Conservation (phyloP, 768 basidiomycete genomes). For the Xerocomellus dryophilus region DNA sequence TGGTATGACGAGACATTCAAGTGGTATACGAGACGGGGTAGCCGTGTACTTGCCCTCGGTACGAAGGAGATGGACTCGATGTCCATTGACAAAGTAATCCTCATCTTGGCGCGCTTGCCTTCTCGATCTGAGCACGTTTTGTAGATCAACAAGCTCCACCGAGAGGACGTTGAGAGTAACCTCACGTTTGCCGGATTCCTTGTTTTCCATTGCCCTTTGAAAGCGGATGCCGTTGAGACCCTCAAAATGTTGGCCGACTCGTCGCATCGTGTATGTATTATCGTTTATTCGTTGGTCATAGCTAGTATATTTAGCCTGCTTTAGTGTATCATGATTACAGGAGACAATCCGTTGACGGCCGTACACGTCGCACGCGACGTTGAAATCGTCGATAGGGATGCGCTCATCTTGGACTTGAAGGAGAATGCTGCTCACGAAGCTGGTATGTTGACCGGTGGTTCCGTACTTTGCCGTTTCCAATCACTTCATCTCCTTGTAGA, state of each 20-base stretch:
- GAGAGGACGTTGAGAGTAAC: constrained; percentile 75
- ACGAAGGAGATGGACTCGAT: constrained; percentile 78
- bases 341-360: constrained; percentile 96
- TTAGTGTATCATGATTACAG: constrained; percentile 98
- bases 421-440: constrained; percentile 71
- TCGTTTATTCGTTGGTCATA: background rate
- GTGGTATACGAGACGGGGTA: constrained; percentile 89
- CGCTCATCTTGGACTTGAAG: constrained; percentile 84
- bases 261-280: constrained; percentile 80
- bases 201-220: constrained; percentile 98
- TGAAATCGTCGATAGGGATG: constrained; percentile 95
- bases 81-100: constrained; percentile 61
- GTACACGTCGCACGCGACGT: constrained; percentile 95
- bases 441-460: constrained; percentile 45
- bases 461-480: background rate
- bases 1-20: constrained; percentile 94
- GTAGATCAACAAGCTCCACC: constrained; percentile 85
- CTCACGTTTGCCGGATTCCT: constrained; percentile 93
- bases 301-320: background rate
- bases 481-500: constrained; percentile 41
- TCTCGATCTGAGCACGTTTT: background rate
- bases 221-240: constrained; percentile 84
- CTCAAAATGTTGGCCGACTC: constrained; percentile 95
- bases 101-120: background rate
- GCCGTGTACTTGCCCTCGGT: constrained; percentile 89